Conservation (phyloP, 345 rosid species). For the Durio zibethinus region DNA sequence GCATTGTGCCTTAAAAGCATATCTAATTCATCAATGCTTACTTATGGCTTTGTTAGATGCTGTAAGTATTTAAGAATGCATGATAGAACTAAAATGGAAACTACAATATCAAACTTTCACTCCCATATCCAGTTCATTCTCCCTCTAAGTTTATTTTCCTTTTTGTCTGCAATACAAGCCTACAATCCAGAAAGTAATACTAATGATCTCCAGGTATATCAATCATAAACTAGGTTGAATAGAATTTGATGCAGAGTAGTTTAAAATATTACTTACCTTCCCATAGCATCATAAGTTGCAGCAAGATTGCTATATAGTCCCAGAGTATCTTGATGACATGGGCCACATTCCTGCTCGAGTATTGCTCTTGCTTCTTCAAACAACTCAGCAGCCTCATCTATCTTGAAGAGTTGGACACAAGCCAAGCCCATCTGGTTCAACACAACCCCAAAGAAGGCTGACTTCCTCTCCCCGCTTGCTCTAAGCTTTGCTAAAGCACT, state of each 20-base stretch:
- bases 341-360: slow-evolving; percentile 89
- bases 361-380: slow-evolving; percentile 90
- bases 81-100: not conserved
- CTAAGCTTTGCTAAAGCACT: slow-evolving; percentile 81
- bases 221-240: not conserved
- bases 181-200: not conserved
- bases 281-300: slow-evolving; percentile 99
- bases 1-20: not conserved
- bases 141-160: not conserved
- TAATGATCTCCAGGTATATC: not conserved
- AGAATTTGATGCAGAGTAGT: not conserved
- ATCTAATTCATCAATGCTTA: not conserved
- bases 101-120: not conserved
- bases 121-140: not conserved
- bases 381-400: slow-evolving; percentile 90
- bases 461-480: slow-evolving; percentile 88
- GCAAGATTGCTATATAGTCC: slow-evolving; percentile 98
- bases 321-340: slow-evolving; percentile 94
- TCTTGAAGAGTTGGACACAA: slow-evolving; percentile 95
- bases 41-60: not conserved
- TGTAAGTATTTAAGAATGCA: not conserved
- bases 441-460: slow-evolving; percentile 93
- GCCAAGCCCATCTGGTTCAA: slow-evolving; percentile 99
- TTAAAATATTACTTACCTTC: slow-evolving; percentile 57
- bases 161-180: not conserved